A percentile compares a stretch with the other conserved stretches of the same genome.
These are phyloP conservation scores for Hemileia vastatrix DNA, from an alignment of 1,284 basidiomycete species.

Conservation along the genomic window DNA sequence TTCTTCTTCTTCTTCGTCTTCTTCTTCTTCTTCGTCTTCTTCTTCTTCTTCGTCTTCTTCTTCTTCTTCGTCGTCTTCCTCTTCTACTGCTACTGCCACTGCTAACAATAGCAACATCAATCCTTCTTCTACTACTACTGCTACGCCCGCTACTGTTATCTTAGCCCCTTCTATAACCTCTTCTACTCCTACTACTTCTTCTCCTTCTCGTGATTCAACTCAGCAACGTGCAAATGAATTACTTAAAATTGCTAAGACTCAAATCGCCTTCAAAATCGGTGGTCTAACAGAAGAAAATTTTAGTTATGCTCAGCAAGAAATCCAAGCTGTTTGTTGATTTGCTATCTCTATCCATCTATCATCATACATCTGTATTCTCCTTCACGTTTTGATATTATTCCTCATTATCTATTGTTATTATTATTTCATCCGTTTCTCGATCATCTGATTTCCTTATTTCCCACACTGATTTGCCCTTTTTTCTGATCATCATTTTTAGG, in stretches of 20 bases:
- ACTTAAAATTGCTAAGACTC: slow-evolving; percentile 19
- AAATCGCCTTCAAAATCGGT: slow-evolving; percentile 22
- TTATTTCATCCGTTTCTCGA: background rate
- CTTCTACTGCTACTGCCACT: slow-evolving; percentile 48
- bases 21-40: slow-evolving; percentile 46
- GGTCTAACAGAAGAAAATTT: slow-evolving; percentile 22
- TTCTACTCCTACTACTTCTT: slow-evolving; percentile 52
- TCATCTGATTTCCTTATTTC: background rate
- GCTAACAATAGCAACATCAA: slow-evolving; percentile 8
- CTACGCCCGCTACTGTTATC: background rate
- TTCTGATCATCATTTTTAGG: slow-evolving; percentile 50
- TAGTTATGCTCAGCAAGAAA: slow-evolving; percentile 21
- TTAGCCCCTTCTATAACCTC: slow-evolving; percentile 49
- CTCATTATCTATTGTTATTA: background rate
- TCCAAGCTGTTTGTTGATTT: slow-evolving; percentile 12
- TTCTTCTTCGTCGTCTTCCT: slow-evolving; percentile 53
- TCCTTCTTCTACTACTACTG: background rate
- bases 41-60: slow-evolving; percentile 65
- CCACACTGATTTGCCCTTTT: background rate
- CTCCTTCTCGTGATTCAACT: slow-evolving; percentile 10
- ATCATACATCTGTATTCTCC: too few relatives aligned
- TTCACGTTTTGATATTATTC: too few relatives aligned
- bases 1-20: background rate
- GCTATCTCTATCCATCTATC: too few relatives aligned
- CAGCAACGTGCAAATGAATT: slow-evolving; percentile 22